phyloP scores from a whole-genome alignment of 163 green algal genomes.

The Chlamydomonas reinhardtii region DNA sequence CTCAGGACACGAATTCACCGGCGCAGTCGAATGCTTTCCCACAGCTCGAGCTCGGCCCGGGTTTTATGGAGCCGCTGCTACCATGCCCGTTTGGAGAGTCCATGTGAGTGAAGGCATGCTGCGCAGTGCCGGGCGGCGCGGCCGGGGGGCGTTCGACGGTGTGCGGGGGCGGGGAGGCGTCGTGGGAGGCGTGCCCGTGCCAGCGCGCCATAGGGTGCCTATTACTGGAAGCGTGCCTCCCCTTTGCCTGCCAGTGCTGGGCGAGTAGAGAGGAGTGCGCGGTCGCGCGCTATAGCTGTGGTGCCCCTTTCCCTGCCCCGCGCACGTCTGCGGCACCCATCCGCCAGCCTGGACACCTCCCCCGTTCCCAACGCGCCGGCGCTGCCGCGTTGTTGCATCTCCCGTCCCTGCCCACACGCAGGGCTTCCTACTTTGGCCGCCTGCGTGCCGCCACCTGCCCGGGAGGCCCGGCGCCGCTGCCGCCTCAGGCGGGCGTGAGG shows the following conservation, averaged over 20 bases:
- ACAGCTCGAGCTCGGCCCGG: neutral
- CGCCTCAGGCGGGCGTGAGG: neutral
- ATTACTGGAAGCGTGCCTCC: too few species aligned
- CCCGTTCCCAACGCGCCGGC: too few species aligned
- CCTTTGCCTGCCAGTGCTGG: too few species aligned
- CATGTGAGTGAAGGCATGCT: neutral
- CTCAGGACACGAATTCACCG: too few species aligned
- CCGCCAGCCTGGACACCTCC: too few species aligned
- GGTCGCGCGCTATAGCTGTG: too few species aligned
- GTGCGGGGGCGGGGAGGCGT: neutral
- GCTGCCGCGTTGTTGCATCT: too few species aligned
- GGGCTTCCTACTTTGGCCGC: neutral
- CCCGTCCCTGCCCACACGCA: too few species aligned
- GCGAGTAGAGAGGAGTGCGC: too few species aligned
- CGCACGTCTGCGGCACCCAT: too few species aligned
- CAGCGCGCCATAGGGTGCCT: too few species aligned
- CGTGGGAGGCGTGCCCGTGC: neutral
- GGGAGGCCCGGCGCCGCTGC: neutral
- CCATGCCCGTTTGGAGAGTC: neutral
- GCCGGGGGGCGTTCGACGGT: neutral
- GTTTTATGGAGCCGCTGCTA: conserved; percentile 2
- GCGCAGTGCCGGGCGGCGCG: neutral
- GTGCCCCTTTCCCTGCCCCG: too few species aligned
- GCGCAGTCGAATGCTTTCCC: neutral
- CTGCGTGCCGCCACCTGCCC: neutral